phyloP scores from a whole-genome alignment of 2,329 filamentous ascomycete genomes.

The Alternaria brassicae region DNA sequence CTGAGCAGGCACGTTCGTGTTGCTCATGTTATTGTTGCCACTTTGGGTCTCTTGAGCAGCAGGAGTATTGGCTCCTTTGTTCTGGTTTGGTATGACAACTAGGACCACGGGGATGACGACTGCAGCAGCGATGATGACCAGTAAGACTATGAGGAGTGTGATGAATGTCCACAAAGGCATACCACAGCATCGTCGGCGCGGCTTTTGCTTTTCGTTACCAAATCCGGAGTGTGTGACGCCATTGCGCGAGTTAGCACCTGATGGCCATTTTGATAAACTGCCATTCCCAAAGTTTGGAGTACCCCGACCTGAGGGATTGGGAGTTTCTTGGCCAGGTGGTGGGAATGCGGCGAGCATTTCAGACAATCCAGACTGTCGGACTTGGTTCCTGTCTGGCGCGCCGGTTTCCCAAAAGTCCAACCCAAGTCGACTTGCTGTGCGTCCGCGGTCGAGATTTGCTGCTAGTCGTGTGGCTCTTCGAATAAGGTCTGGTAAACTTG shows the following conservation, averaged over 20 bases:
- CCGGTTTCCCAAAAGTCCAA: slow-evolving; percentile 57
- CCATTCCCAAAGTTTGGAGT: slow-evolving; percentile 46
- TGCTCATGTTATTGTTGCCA: slow-evolving; percentile 33
- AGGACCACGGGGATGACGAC: slow-evolving; percentile 77
- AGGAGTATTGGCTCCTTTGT: slow-evolving; percentile 31
- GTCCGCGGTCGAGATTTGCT: slow-evolving; percentile 85
- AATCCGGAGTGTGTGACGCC: slow-evolving; percentile 26
- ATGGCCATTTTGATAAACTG: slow-evolving; percentile 41
- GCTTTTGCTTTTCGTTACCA: slow-evolving; percentile 41
- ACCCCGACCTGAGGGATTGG: slow-evolving; percentile 20
- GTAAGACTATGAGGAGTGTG: slow-evolving; percentile 67
- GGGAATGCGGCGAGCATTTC: slow-evolving; percentile 72
- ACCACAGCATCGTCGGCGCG: slow-evolving; percentile 77
- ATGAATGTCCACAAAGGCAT: slow-evolving; percentile 82
- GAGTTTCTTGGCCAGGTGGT: slow-evolving; percentile 61
- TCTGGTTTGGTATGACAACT: slow-evolving; percentile 64
- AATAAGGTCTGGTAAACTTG: slow-evolving; percentile 91
- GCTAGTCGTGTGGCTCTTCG: slow-evolving; percentile 85
- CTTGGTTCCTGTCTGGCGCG: slow-evolving; percentile 40
- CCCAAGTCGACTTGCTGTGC: slow-evolving; percentile 66
- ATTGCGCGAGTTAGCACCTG: slow-evolving; percentile 18
- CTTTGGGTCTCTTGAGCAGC: slow-evolving; percentile 30
- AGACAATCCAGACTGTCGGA: slow-evolving; percentile 61
- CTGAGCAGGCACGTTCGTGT: slow-evolving; percentile 20
- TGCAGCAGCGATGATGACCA: slow-evolving; percentile 79